Evolutionary conservation across 2,329 filamentous ascomycete genomes (phyloP).

Genomic region (Ophiostoma sp.): DNA sequence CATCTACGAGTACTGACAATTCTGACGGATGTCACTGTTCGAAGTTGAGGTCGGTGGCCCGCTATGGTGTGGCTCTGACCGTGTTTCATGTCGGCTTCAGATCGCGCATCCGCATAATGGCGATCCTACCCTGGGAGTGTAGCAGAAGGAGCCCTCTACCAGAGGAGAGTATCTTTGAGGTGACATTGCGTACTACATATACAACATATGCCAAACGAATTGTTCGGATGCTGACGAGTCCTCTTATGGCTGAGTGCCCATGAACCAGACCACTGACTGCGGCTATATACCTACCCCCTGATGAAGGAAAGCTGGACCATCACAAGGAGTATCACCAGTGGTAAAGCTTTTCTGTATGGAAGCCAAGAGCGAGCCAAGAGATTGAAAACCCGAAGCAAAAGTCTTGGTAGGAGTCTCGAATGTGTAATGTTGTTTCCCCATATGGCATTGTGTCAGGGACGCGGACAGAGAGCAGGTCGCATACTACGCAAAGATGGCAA

Average conservation of each 20-base stretch:
- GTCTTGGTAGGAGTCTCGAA: not conserved
- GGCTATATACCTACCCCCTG: not conserved
- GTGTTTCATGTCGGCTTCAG: constrained; percentile 33
- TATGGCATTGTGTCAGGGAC: constrained; percentile 3
- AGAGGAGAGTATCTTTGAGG: not conserved
- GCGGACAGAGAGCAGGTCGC: constrained; percentile 5
- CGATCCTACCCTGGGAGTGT: constrained; percentile 14
- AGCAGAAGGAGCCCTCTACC: not conserved
- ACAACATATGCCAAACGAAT: not conserved
- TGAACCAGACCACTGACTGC: not conserved
- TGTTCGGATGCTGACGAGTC: constrained; percentile 6
- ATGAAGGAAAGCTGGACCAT: too few relatives aligned
- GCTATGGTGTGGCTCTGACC: constrained; percentile 18
- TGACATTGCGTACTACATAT: too few relatives aligned
- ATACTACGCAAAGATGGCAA: not conserved
- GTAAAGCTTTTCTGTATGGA: not conserved
- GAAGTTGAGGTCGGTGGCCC: not conserved
- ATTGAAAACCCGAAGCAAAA: not conserved
- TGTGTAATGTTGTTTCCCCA: not conserved
- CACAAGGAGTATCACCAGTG: not conserved
- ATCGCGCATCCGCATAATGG: constrained; percentile 21
- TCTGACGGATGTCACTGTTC: not conserved
- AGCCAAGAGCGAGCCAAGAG: not conserved
- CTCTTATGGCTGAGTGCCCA: not conserved
- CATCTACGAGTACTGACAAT: not conserved